Base-by-base conservation (phyloP, 2,329 filamentous ascomycete species). In the Neofusicoccum parvum region DNA sequence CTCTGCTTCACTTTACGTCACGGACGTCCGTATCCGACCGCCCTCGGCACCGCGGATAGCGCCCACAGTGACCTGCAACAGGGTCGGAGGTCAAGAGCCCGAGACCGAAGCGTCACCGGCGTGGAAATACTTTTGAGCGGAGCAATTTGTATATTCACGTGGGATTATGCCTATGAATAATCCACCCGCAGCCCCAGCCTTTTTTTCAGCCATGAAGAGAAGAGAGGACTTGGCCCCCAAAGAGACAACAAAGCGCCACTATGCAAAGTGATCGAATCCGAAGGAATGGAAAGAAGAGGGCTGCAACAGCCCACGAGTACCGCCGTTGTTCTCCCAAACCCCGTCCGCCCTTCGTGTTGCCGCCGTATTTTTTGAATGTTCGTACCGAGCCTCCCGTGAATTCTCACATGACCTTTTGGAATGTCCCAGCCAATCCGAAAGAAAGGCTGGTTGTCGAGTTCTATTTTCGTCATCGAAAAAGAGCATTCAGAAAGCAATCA, bases 121-220 rank as follows among this genome's bases (percentile, higher is more conserved):
- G 37, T 36, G 27, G 49, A 63, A 27, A 5, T 45, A 45, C 48
- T 45, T 20, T 51, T 62, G 45, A 62, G 48, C 59, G 48, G 59
- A 64, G 62, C 62, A 56, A 46, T 64, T 56, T 46, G 41, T 64
- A 46, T 64, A 64, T 64, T 56, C 62, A 64, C 62, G 50, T 54
- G 43, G 50, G 37, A 27, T 56, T 48, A 56, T 37, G 27, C 62
- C 32, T 64, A 54, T 64, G 50, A 37, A 39, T 56, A 64, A 46
- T 32, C 62, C 41, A 45, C 32, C 27, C 43, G 43, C 62, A 39
- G 62, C 37, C 23, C 62, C 62, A 46, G 62, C 49, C 50, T 34
- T 53, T 53, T 43, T 53, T 53, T 39, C 12, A 64, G 50, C 62
- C 62, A 64, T 39, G 41, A 48, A 48, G 48, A 64, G 62, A 64